Conservation (phyloP, 2,329 filamentous ascomycete genomes). For the Myriosclerotinia curreyana region DNA sequence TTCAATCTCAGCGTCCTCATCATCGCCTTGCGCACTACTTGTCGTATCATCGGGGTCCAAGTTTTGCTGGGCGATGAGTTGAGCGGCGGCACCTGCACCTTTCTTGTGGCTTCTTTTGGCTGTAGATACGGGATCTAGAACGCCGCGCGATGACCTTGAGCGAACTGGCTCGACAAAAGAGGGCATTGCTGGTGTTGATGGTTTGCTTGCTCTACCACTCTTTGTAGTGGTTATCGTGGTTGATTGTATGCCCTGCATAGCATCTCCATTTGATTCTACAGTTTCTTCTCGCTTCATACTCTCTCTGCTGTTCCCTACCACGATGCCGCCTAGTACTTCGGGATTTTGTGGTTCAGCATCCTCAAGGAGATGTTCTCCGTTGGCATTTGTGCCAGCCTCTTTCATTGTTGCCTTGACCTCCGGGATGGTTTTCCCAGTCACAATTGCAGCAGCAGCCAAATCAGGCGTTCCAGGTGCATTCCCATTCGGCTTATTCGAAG, state of each 20-base stretch:
- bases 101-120: slow-evolving; percentile 61
- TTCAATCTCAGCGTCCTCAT: slow-evolving; percentile 60
- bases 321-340: slow-evolving; percentile 32
- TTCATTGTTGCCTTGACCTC: slow-evolving; percentile 56
- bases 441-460: slow-evolving; percentile 32
- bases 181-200: slow-evolving; percentile 60
- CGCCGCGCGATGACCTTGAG: slow-evolving; percentile 52
- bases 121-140: slow-evolving; percentile 34
- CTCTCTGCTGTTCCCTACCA: slow-evolving; percentile 46
- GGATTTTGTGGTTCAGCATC: slow-evolving; percentile 40
- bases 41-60: slow-evolving; percentile 48
- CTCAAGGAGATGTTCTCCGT: slow-evolving; percentile 39
- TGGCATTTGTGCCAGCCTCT: slow-evolving; percentile 42
- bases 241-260: slow-evolving; percentile 38
- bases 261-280: slow-evolving; percentile 45
- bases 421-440: slow-evolving; percentile 39
- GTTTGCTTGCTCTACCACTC: slow-evolving; percentile 64
- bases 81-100: slow-evolving; percentile 43
- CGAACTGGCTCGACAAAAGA: slow-evolving; percentile 56
- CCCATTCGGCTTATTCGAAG: slow-evolving; percentile 60
- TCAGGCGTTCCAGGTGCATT: slow-evolving; percentile 40
- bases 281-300: slow-evolving; percentile 50
- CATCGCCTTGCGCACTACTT: slow-evolving; percentile 46
- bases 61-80: slow-evolving; percentile 35
- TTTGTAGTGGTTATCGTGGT: slow-evolving; percentile 51